Evolutionary conservation across 208 protist genomes (phyloP).

Genomic region (Leishmania turanica): DNA sequence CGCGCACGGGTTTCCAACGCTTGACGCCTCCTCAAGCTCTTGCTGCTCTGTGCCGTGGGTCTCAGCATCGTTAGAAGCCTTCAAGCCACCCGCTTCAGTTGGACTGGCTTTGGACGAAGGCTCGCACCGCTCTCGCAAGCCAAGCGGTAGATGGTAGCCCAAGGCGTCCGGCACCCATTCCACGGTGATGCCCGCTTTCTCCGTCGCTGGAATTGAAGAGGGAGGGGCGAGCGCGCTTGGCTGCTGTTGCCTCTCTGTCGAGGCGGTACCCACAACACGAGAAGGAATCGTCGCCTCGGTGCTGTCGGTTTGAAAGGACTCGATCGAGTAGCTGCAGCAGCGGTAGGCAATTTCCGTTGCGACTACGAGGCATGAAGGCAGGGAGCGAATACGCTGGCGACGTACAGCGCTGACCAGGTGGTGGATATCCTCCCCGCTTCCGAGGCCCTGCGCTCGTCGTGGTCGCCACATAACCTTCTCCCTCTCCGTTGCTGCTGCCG

Average conservation of each 20-base stretch:
- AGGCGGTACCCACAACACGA: background rate
- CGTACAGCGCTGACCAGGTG: background rate
- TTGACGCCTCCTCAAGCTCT: background rate
- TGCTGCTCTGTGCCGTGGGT: background rate
- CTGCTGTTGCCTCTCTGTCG: background rate
- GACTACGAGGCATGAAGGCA: background rate
- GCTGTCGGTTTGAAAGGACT: background rate
- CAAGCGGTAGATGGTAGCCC: slow-evolving; percentile 34
- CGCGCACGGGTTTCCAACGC: background rate
- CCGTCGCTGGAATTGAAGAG: background rate
- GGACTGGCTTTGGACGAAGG: background rate
- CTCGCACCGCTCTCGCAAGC: background rate
- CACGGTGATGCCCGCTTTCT: slow-evolving; percentile 29
- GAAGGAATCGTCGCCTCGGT: background rate
- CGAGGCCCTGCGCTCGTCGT: background rate
- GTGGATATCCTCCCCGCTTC: background rate
- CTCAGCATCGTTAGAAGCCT: background rate
- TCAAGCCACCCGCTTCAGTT: background rate
- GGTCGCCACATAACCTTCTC: background rate
- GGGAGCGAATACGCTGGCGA: background rate
- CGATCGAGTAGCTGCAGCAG: background rate
- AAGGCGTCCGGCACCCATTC: slow-evolving; percentile 29
- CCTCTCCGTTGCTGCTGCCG: background rate
- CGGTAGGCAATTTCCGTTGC: background rate
- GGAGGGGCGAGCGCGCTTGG: background rate